Conservation (phyloP, 2,329 filamentous ascomycete genomes). For the Metarhizium robertsii region DNA sequence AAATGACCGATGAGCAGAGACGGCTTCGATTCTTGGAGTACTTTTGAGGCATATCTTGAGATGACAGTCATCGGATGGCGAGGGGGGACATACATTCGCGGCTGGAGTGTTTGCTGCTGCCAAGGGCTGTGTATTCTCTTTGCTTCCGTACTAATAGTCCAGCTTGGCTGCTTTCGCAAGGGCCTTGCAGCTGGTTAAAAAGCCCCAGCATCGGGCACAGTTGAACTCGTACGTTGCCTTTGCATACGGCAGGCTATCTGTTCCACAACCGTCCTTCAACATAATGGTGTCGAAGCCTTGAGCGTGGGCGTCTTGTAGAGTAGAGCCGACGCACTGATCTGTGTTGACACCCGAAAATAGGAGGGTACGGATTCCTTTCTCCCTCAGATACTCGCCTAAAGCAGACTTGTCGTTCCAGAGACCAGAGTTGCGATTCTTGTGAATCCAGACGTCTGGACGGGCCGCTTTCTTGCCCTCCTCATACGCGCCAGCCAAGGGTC, state of each 20-base stretch:
- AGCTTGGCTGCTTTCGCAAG: neutral
- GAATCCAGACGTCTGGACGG: neutral
- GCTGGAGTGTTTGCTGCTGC: neutral
- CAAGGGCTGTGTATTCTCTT: neutral
- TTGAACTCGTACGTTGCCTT: neutral
- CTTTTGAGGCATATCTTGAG: neutral
- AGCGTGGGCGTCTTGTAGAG: conserved; percentile 1
- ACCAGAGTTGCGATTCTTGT: conserved; percentile 1
- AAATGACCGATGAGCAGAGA: neutral
- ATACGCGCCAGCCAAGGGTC: neutral
- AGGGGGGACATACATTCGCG: neutral
- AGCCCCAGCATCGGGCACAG: neutral
- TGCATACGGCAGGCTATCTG: conserved; percentile 1
- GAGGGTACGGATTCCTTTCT: neutral
- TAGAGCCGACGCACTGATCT: conserved; percentile 1
- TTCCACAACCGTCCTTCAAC: conserved; percentile 3
- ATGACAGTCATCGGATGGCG: neutral
- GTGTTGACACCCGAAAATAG: conserved; percentile 2
- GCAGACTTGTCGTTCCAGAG: neutral
- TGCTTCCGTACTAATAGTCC: neutral
- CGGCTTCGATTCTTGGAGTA: neutral
- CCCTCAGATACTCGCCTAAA: neutral
- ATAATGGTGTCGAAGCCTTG: conserved; percentile 3
- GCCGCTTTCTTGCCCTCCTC: neutral
- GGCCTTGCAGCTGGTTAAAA: neutral